phyloP scores from a whole-genome alignment of 345 rosid genomes.

The Cardamine occulta region DNA sequence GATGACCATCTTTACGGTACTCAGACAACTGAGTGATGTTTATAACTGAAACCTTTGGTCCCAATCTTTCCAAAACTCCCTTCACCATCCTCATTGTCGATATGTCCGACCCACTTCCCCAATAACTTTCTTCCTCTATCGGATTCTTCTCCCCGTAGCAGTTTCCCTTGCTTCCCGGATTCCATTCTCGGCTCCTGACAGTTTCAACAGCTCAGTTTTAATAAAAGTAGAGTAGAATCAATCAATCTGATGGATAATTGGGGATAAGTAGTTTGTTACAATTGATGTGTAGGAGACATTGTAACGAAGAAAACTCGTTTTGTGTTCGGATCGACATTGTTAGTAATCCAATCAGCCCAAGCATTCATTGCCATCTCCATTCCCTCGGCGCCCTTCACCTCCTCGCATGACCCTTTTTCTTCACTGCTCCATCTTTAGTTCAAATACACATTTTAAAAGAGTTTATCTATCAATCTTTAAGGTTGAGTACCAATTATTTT shows the following conservation, averaged over 20 bases:
- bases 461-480: background rate
- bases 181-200: constrained; percentile 88
- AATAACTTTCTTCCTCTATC: constrained; percentile 62
- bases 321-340: constrained; percentile 51
- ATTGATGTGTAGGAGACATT: constrained; percentile 94
- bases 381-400: constrained; percentile 69
- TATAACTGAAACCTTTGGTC: constrained; percentile 73
- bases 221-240: background rate
- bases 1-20: constrained; percentile 94
- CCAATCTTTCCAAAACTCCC: constrained; percentile 56
- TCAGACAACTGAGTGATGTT: constrained; percentile 96
- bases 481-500: background rate
- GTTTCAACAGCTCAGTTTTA: constrained; percentile 10
- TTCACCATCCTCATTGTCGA: constrained; percentile 83
- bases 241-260: background rate
- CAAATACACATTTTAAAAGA: background rate
- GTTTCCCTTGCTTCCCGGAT: constrained; percentile 72
- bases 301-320: constrained; percentile 81
- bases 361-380: constrained; percentile 93
- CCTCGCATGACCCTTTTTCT: constrained; percentile 69
- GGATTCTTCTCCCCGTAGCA: constrained; percentile 76
- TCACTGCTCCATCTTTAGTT: constrained; percentile 84
- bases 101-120: constrained; percentile 91
- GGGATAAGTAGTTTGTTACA: constrained; percentile 39
- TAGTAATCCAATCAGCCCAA: constrained; percentile 91